Base-by-base conservation (phyloP, 805 yeast species). In the Candida ortonii region DNA sequence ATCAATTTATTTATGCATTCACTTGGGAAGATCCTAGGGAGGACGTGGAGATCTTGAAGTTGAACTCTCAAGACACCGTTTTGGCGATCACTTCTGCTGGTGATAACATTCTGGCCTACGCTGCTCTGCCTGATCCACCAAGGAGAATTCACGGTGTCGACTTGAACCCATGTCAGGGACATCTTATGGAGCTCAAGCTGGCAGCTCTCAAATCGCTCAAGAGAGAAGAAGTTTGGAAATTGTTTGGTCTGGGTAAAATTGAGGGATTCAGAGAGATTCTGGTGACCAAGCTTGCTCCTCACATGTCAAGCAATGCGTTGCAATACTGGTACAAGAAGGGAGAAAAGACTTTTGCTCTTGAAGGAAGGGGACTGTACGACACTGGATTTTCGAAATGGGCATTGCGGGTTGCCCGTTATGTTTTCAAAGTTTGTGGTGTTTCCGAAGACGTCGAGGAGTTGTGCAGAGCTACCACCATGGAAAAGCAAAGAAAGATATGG, bases 21-120 rank as follows among this genome's bases (percentile, higher is more conserved):
- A 84, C 94, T 6, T 84, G 95, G 95, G 95, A 84, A 60, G 95
- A 85, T 54, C 94, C 94, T 19, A 70, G 82, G 37, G 93, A 83
- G 61, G 95, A 84, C 62, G 73, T 76, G 41, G 69, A 69, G 31
- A 80, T 84, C 36, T 67, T 84, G 47, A 71, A 78, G 27, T 65
- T 84, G 49, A 64, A 68, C 20, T 60, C 76, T 10, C 68, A 71
- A 19, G 95, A 85, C 52, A 80, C 86, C 1, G 84, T 84, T 3
- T 67, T 84, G 47, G 89, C 90, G 15, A 84, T 84, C 37, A 84
- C 94, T 4, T 83, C 90, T 26, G 95, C 94, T 5, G 93, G 93
- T 45, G 95, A 84, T 61, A 84, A 85, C 54, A 67, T 84, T 42
- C 67, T 84, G 46, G 71, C 84, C 11, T 84, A 84, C 55, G 89